Evolutionary conservation across 1,284 basidiomycete species (phyloP), one percentile per base, ranked within the genome.

Genomic region (Fomitopsis pinicola): DNA sequence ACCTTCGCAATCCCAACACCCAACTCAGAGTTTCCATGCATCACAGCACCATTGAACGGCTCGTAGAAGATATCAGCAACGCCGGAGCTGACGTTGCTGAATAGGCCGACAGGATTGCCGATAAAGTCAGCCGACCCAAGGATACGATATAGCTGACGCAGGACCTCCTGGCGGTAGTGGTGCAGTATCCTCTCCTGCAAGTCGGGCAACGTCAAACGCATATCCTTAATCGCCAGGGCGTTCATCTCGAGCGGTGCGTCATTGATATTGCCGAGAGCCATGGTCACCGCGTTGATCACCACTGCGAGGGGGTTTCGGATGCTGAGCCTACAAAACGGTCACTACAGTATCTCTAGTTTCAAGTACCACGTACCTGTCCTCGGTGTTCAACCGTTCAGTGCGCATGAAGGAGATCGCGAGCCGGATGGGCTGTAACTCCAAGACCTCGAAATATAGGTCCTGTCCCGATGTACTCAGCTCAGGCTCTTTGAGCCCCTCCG

Each of bases 11-110:
- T 95, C n/a, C 97, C 95, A 64, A 97, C 87, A 1, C 97, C 97
- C 19, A 99, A 78, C 68, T 99, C 97, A 70, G 88, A 90, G 76
- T 97, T 96, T 17, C 97, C 97, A 71, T 97, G 95, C 87, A 98
- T 94, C 60, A 99, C 92, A 40, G 97, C 92, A 42, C 97, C 97
- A 64, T 97, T 92, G 80, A 97, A 98, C 9, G 97, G 97, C 76
- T 98, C 97, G 71, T 99, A 98, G 81, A 99, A 99, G 67, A 99
- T 96, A 74, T 99, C 97, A 54, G 93, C 92, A 8, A 99, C 94
- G n/a, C 97, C 97, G 28, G 95, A 98, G 71, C 94, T 97, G 71
- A 99, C 96, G 71, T 98, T 99, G 64, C 94, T 98, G 81, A 99
- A 99, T 57, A 99, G 81, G 14, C 97, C 97, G 35, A 98, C 95